Evolutionary conservation across 768 basidiomycete genomes (phyloP).

Genomic region (Lentinula guzmanii): DNA sequence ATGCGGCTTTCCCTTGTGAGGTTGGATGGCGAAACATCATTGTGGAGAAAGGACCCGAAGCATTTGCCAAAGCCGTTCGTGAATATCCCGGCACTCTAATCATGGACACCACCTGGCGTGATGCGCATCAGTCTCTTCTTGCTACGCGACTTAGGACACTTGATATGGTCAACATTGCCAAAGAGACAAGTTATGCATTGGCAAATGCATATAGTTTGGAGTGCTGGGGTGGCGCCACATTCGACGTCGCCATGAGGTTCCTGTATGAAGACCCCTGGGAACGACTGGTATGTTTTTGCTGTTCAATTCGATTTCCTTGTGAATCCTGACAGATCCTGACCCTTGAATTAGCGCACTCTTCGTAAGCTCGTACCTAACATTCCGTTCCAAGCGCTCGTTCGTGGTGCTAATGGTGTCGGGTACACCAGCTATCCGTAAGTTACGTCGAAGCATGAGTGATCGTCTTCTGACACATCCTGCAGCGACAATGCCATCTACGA

Average conservation of each 20-base stretch:
- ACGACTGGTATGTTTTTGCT: conserved; percentile 60
- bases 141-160: conserved; percentile 94
- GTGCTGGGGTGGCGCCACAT: conserved; percentile 99
- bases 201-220: conserved; percentile 95
- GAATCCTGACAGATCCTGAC: conserved; percentile 11
- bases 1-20: conserved; percentile 77
- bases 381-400: conserved; percentile 95
- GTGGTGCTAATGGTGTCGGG: conserved; percentile 98
- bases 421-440: conserved; percentile 96
- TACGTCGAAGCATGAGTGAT: background rate
- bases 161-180: conserved; percentile 98
- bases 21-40: conserved; percentile 98
- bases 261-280: conserved; percentile 99
- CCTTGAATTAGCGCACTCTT: conserved; percentile 60
- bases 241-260: conserved; percentile 99
- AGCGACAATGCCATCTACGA: conserved; percentile 99
- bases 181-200: conserved; percentile 92
- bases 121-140: conserved; percentile 96
- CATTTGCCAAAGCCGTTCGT: conserved; percentile 96
- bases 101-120: conserved; percentile 99
- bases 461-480: conserved; percentile 9
- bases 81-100: conserved; percentile 93
- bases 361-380: conserved; percentile 97
- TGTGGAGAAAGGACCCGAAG: conserved; percentile 95
- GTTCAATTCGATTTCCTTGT: background rate